Evolutionary conservation across 2,329 filamentous ascomycete genomes (phyloP).

Genomic region (Drechslerella stenobrocha): DNA sequence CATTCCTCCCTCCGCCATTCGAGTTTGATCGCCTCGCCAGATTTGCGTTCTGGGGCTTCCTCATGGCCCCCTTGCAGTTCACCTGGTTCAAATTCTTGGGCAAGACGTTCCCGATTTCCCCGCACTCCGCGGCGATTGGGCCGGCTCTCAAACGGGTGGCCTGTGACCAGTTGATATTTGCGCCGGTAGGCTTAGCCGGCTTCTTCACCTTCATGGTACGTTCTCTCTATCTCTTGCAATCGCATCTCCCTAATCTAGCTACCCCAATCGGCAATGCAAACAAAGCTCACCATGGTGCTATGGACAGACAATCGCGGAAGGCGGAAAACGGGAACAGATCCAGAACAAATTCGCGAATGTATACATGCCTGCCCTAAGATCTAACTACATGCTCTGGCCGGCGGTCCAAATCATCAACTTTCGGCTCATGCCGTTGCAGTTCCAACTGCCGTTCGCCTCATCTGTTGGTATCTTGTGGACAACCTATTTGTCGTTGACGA

Average conservation of each 20-base stretch:
- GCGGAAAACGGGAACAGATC: conserved; percentile 79
- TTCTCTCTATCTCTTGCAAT: background rate
- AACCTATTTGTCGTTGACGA: conserved; percentile 89
- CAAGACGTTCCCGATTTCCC: conserved; percentile 76
- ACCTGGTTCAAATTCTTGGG: conserved; percentile 91
- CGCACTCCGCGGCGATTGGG: conserved; percentile 63
- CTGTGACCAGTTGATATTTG: conserved; percentile 90
- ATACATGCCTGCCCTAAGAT: conserved; percentile 90
- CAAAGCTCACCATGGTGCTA: background rate
- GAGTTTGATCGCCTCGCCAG: conserved; percentile 92
- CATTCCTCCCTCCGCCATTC: conserved; percentile 74
- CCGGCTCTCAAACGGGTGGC: conserved; percentile 88
- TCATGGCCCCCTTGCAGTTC: conserved; percentile 93
- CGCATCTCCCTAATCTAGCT: background rate
- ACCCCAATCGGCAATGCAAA: background rate
- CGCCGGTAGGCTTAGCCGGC: conserved; percentile 78
- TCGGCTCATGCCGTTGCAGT: conserved; percentile 88
- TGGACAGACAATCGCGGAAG: conserved; percentile 74
- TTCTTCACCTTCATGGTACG: conserved; percentile 88
- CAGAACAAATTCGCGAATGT: conserved; percentile 86
- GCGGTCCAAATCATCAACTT: conserved; percentile 97
- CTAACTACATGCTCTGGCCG: conserved; percentile 94
- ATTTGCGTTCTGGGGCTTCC: conserved; percentile 91
- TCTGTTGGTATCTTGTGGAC: conserved; percentile 97
- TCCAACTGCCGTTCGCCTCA: conserved; percentile 95